Evolutionary conservation across 306 rosid genomes (phyloP).

Genomic region (Cajanus cajan): DNA sequence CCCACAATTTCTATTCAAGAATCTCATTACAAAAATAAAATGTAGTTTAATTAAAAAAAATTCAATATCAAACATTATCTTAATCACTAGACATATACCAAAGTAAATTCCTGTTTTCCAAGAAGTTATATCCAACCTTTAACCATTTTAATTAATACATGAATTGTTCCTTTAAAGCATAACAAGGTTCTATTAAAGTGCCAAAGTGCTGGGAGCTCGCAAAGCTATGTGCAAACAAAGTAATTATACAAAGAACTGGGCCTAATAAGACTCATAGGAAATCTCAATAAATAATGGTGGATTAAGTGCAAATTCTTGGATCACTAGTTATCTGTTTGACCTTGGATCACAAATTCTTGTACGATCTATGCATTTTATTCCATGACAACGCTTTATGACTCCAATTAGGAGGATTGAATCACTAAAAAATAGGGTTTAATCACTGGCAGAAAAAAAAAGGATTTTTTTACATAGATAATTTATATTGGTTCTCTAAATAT

Average conservation of each 20-base stretch:
- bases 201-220: slow-evolving; percentile 14
- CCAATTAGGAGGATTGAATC: slow-evolving; percentile 5
- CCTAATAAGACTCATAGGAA: not conserved
- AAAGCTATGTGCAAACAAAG: not conserved
- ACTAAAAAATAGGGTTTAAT: not conserved
- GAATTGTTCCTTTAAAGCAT: slow-evolving; percentile 10
- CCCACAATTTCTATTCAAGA: too few species aligned
- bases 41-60: too few species aligned
- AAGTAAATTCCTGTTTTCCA: too few species aligned
- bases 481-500: too few species aligned
- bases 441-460: not conserved
- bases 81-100: too few species aligned
- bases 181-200: slow-evolving; percentile 25
- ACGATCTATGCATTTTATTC: not conserved
- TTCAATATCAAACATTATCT: too few species aligned
- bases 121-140: too few species aligned
- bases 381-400: not conserved
- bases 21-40: too few species aligned
- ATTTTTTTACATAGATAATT: not conserved
- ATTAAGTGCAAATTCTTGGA: slow-evolving; percentile 36
- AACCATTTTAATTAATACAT: too few species aligned
- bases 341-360: slow-evolving; percentile 32
- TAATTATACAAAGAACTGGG: slow-evolving; percentile 3
- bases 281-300: slow-evolving; percentile 17
- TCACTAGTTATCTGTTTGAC: slow-evolving; percentile 24